Evolutionary conservation across 2,329 filamentous ascomycete species (phyloP), one percentile per base, ranked within the genome.

Genomic region (Pseudogymnoascus sp.): DNA sequence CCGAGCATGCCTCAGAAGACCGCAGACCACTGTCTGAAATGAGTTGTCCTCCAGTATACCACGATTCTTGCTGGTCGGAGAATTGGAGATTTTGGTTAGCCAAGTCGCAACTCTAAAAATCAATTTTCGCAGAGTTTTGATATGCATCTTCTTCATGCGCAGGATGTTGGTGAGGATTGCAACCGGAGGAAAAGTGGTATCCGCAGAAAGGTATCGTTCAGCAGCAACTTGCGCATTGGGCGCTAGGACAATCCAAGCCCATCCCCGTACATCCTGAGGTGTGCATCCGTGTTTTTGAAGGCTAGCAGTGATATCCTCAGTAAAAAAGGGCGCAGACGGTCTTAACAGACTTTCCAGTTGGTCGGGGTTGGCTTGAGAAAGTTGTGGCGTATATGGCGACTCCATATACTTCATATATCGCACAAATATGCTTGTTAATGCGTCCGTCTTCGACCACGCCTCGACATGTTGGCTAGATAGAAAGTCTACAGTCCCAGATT

Each of bases 1-100:
- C 34, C 72, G 69, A 14, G 68, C 66, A 14, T 73, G 72, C 36
- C 64, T 47, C 26, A 73, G 42, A n/a, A 74, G 66, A 14, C 65
- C 67, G 59, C 54, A 61, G 10, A 70, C 40, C 4, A 71, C n/a
- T n/a, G 62, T 57, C 21, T 51, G 61, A 51, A 71, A 72, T n/a
- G 63, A 51, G 18, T 40, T 42, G 23, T 68, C 63, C 23, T 69
- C 60, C 11, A 69, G 37, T 23, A 45, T 62, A 23, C 36, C 12
- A 5, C 47, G 37, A 60, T 36, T 26, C 37, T 39, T 60, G 16
- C n/a, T 26, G n/a, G 31, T 26, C 11, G 29, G 57, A n/a, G 57
- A 60, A 14, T 23, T 60, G 21, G 57, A 60, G 8, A 60, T 23
- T 37, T 60, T 12, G n/a, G 37, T 39, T 39, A 36, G 31, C 37